Evolutionary conservation across 2,329 filamentous ascomycete genomes (phyloP).

Genomic region (Pseudonectria foliicola): DNA sequence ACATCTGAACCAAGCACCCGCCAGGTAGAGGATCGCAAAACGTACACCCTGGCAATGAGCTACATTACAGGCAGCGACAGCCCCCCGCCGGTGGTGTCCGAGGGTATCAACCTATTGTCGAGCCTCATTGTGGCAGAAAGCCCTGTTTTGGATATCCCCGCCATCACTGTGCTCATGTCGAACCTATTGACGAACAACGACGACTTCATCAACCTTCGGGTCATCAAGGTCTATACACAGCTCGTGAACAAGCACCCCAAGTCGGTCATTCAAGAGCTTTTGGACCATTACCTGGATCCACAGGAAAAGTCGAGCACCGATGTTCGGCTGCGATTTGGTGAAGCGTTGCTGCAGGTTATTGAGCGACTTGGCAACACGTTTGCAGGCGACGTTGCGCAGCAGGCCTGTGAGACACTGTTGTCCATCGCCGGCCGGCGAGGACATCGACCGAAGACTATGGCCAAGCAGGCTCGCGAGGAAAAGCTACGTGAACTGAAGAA

Average conservation of each 20-base stretch:
- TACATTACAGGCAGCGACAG: constrained; percentile 57
- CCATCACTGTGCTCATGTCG: constrained; percentile 55
- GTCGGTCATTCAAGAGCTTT: constrained; percentile 53
- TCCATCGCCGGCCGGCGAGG: constrained; percentile 58
- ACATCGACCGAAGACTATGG: constrained; percentile 51
- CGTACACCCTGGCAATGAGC: constrained; percentile 54
- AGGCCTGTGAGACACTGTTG: constrained; percentile 52
- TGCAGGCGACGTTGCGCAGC: constrained; percentile 42
- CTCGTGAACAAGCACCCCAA: constrained; percentile 56
- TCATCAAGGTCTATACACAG: constrained; percentile 57
- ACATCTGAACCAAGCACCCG: constrained; percentile 35
- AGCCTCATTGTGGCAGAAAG: constrained; percentile 48
- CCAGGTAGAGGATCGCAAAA: constrained; percentile 53
- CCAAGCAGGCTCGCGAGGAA: constrained; percentile 45
- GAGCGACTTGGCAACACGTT: constrained; percentile 53
- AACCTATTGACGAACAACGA: constrained; percentile 59
- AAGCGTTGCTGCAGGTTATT: constrained; percentile 59
- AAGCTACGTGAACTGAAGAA: constrained; percentile 41
- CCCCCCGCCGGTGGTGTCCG: constrained; percentile 58
- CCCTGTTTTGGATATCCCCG: constrained; percentile 58
- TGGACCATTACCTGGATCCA: constrained; percentile 61
- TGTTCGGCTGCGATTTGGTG: constrained; percentile 59
- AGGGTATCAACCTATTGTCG: constrained; percentile 56
- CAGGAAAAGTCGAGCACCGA: constrained; percentile 54
- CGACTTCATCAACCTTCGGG: constrained; percentile 64